A percentile compares a stretch with the other conserved stretches of the same genome.
Conservation (phyloP, 2,329 filamentous ascomycete genomes). For the Aspergillus transmontanensis region DNA sequence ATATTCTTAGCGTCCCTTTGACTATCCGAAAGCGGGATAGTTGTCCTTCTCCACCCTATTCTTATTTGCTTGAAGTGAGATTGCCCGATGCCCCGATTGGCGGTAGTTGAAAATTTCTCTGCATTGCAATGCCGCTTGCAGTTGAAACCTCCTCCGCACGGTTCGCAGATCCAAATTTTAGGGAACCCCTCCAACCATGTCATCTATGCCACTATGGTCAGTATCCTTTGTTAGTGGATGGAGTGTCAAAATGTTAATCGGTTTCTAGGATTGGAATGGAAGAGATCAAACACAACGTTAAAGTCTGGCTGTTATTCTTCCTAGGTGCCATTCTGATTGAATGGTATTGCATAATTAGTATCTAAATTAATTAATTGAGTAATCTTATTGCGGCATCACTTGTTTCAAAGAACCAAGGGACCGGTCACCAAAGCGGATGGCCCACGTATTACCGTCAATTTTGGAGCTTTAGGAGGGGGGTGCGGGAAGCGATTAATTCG, state of each 20-base stretch:
- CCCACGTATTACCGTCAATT: neutral
- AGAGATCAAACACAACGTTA: neutral
- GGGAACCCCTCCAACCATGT: neutral
- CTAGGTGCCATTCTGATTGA: neutral
- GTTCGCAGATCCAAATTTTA: constrained; percentile 33
- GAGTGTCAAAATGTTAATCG: neutral
- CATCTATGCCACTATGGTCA: neutral
- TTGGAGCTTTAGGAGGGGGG: neutral
- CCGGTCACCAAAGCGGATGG: neutral
- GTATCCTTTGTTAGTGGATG: neutral
- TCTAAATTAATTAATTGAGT: neutral
- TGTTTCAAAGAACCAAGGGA: neutral
- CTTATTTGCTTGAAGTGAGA: constrained; percentile 11
- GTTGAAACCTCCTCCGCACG: constrained; percentile 19
- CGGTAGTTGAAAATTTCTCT: neutral
- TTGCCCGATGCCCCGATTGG: constrained; percentile 5
- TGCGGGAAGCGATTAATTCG: neutral
- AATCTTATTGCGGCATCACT: neutral
- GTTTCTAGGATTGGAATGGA: neutral
- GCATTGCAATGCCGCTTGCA: constrained; percentile 14
- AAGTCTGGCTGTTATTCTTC: neutral
- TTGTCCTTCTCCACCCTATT: neutral
- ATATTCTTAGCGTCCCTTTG: neutral
- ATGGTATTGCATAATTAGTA: neutral
- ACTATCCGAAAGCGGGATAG: neutral